Base-by-base conservation (phyloP, 140 eudicot species). In the Stevia rebaudiana region DNA sequence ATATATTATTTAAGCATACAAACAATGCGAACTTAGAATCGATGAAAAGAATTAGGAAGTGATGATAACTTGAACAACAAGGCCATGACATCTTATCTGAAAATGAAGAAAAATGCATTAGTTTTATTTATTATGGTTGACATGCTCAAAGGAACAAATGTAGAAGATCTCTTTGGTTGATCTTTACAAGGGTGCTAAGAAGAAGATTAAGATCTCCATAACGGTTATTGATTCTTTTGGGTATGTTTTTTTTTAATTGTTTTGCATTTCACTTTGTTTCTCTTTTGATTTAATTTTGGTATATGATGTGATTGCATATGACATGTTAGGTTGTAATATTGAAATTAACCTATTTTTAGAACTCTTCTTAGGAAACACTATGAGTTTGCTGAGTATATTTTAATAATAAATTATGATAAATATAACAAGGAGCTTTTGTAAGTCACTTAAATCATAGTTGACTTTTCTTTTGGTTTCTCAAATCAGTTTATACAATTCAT, bases 51-150 rank as follows among this genome's bases (percentile, higher is more conserved):
- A 53, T 11, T 15, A 18, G 51, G 67, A 30, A 49, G 6, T 5
- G 33, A 43, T 24, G 17, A 23, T 79, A 79, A 80, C 84, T 79
- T 79, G 56, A 74, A 79, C 71, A 79, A 60, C 65, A 74, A 41
- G 11, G 84, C 84, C 84, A 79, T 79, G 30, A 43, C 51, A 30
- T 54, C 30, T 39, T 61, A 67, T 61, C 80, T 75, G 79, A 28
- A 68, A 75, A 46, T 33, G 19, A 75, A 9, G 19, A 51, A 30
- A 67, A 49, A 17, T 33, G 31, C 19, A 24, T 61, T 10, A 2
- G 65, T 60, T 54, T 28, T 0, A 24, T 8, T 65, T 42, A 42
- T 1, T 33, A 57, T 67, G 33, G 56, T 48, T 47, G 17, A 39
- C 24, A 30, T 50, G 50, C 30, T 39, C 23, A 55, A 33, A 55